Base-by-base conservation (phyloP, 2,329 filamentous ascomycete species). In the Scedosporium dehoogii region DNA sequence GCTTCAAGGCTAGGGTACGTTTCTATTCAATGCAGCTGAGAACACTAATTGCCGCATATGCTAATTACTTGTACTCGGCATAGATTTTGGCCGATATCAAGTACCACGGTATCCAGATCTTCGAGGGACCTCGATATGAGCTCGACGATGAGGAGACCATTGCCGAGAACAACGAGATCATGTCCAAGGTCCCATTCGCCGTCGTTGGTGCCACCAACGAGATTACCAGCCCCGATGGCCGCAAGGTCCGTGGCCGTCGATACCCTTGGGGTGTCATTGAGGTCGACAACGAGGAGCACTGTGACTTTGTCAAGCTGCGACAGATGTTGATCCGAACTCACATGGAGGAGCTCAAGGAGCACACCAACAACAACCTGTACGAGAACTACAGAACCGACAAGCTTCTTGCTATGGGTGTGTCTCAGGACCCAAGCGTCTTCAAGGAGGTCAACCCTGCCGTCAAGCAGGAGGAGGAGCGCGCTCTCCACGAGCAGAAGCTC, bases 291-390 rank as follows among this genome's bases (percentile, higher is more conserved):
- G 94, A 99, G 84, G 94, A 99, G 78, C 94, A 99, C 83, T 99
- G 94, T 74, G 94, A 99, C 80, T 99, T 99, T 69, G 94, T 97
- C 79, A 99, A 99, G 87, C 87, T 99, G 65, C 92, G 94, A 77
- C 94, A 99, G 79, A 99, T 99, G 94, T 87, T 99, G 69, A 97
- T 99, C 81, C 90, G 94, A 76, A 99, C 94, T 63, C 94, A 99
- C 85, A 99, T 99, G 94, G 94, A 99, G 77, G 94, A 99, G 81
- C 91, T 99, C 81, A 99, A 99, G 88, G 94, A 99, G 83, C 91
- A 99, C 83, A 99, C 94, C 77, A 99, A 97, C 87, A 99, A 99
- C 81, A 85, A 84, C 68, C 82, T 99, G 71, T 99, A 99, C 81
- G 94, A 99, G 84, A 97, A 97, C 85, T 99, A 99, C 88, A 89